These are phyloP conservation scores for Ramaria sp. DNA, from an alignment of 768 basidiomycete species.

Conservation along the genomic window DNA sequence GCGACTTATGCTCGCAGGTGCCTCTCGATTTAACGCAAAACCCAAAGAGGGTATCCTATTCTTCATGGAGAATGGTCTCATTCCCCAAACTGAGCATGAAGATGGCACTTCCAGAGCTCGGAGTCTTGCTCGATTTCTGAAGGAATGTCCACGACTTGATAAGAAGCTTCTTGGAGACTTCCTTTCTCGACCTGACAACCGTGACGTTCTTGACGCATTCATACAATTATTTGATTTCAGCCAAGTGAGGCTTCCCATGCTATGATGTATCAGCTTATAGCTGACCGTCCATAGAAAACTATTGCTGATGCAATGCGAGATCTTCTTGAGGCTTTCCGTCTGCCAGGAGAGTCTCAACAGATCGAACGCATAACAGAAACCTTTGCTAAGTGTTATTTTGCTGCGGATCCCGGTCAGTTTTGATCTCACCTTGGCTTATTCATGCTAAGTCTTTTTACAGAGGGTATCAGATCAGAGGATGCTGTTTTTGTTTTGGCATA, in stretches of 20 bases:
- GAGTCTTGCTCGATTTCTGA: constrained; percentile 79
- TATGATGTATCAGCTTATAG: not conserved
- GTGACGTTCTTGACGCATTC: constrained; percentile 78
- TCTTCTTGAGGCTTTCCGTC: constrained; percentile 81
- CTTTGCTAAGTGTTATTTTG: constrained; percentile 87
- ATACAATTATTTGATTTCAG: constrained; percentile 84
- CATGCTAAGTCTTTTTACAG: constrained; percentile 26
- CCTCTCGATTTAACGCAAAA: constrained; percentile 82
- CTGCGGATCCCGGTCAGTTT: constrained; percentile 61
- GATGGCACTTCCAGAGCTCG: constrained; percentile 40
- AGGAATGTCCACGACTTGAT: constrained; percentile 74
- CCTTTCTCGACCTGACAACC: constrained; percentile 79
- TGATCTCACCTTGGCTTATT: not conserved
- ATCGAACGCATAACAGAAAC: constrained; percentile 90
- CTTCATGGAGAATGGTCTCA: constrained; percentile 86
- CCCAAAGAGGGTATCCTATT: constrained; percentile 86
- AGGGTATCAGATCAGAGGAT: constrained; percentile 83
- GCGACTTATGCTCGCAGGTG: constrained; percentile 73
- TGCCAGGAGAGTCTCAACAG: constrained; percentile 93
- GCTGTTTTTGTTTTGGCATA: constrained; percentile 90
- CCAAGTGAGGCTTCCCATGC: constrained; percentile 40
- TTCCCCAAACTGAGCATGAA: constrained; percentile 22
- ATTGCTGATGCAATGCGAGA: constrained; percentile 95
- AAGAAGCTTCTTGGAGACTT: constrained; percentile 92
- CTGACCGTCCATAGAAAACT: constrained; percentile 52